Base-by-base conservation (phyloP, 768 basidiomycete species). In the Dentipellis fragilis region DNA sequence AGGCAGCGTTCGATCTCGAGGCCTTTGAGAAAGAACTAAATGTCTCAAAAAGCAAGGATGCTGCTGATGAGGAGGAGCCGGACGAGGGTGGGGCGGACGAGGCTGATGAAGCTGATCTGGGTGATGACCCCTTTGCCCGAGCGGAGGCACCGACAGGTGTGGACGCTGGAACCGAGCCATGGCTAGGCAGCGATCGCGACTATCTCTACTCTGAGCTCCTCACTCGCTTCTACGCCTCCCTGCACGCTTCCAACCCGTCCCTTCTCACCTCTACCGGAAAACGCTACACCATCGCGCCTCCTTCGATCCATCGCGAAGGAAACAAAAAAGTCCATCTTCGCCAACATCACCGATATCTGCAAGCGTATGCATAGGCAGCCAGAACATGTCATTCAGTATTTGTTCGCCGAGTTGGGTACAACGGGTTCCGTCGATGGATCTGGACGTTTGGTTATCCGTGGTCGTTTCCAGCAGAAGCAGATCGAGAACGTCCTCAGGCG, bases 341-440 rank as follows among this genome's bases (percentile, higher is more conserved):
- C 93, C 62, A 99, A 99, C 71, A 80, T 99, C 56, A 84, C 85
- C 58, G 95, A 99, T 67, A 99, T 99, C 60, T 98, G 95, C 80
- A 93, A 87, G 72, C 85, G 90, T 67, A 98, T 99, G 95, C 95
- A 96, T 74, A 80, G 95, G 69, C 77, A 91, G 75, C 93, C 96
- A 17, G 95, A 97, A 71, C 96, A 99, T 64, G 93, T 97, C 65
- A 98, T 97, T 59, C 85, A 89, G 70, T 99, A 90, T 77, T 75
- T 98, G 60, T 98, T 97, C 67, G 84, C 96, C 54, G 96, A 99
- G 75, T 84, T 98, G 85, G 96, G 96, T 74, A 99, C 96, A 12
- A 95, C 87, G 21, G 95, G 95, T 57, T 90, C 87, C 38, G 90
- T 97, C 42, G 96, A 97, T 63, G 96, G 93, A 56, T 81, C 84